Conservation (phyloP, 2,329 filamentous ascomycete species). For the Penicillium sp. region DNA sequence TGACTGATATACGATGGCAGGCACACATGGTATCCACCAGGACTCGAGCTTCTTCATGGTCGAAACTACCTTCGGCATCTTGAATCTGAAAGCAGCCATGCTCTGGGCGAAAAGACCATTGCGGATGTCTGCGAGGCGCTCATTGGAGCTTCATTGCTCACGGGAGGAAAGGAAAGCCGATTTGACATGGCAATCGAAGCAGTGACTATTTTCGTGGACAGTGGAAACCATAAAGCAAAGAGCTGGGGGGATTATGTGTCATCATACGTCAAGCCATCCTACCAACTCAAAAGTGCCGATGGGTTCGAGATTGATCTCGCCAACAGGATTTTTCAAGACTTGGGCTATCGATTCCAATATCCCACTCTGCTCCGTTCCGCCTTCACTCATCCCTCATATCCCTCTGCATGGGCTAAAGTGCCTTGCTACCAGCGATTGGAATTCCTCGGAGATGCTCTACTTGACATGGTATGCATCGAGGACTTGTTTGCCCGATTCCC, state of each 20-base stretch:
- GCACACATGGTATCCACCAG: slow-evolving; percentile 85
- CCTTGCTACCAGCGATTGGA: slow-evolving; percentile 90
- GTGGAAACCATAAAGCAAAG: slow-evolving; percentile 67
- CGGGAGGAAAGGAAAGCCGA: slow-evolving; percentile 49
- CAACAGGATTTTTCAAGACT: slow-evolving; percentile 59
- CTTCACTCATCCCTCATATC: slow-evolving; percentile 84
- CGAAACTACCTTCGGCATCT: slow-evolving; percentile 60
- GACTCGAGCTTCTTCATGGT: slow-evolving; percentile 70
- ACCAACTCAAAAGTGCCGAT: slow-evolving; percentile 64
- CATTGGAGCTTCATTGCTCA: slow-evolving; percentile 78
- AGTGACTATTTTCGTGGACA: slow-evolving; percentile 62
- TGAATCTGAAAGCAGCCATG: slow-evolving; percentile 53
- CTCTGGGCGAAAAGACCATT: slow-evolving; percentile 81
- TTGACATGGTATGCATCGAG: slow-evolving; percentile 83
- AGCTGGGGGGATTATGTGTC: slow-evolving; percentile 72
- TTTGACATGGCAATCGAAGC: slow-evolving; percentile 64
- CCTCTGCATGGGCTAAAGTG: slow-evolving; percentile 71
- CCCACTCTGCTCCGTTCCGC: slow-evolving; percentile 78
- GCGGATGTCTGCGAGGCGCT: slow-evolving; percentile 94
- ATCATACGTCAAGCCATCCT: slow-evolving; percentile 68
- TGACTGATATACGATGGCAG: slow-evolving; percentile 34
- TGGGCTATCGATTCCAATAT: slow-evolving; percentile 69
- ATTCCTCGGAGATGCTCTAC: slow-evolving; percentile 84
- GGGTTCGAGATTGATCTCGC: slow-evolving; percentile 70
- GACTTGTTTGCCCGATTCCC: slow-evolving; percentile 77